Conservation (phyloP, 1,139 yeast genomes). For the Hyphopichia pseudoburtonii region DNA sequence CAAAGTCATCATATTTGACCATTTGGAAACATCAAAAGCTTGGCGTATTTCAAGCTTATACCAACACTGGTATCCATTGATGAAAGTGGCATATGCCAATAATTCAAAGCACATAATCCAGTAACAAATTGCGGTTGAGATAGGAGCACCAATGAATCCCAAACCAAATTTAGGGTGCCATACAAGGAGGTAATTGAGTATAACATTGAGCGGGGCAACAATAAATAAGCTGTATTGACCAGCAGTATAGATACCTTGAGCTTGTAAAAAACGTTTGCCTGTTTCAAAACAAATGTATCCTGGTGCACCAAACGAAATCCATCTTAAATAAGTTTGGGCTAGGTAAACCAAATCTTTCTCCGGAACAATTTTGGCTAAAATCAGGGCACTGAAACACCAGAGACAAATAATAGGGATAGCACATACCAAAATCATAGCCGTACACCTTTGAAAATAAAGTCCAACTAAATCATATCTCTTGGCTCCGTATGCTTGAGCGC, state of each 20-base stretch:
- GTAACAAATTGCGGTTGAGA: constrained; percentile 33
- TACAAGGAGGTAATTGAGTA: constrained; percentile 26
- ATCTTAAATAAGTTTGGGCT: constrained; percentile 30
- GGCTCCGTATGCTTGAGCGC: constrained; percentile 42
- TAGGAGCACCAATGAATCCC: constrained; percentile 42
- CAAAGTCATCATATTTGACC: constrained; percentile 30
- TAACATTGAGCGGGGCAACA: constrained; percentile 33
- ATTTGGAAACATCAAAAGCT: constrained; percentile 25
- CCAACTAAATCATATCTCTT: constrained; percentile 32
- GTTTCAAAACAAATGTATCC: constrained; percentile 39
- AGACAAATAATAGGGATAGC: constrained; percentile 21
- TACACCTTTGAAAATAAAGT: constrained; percentile 34
- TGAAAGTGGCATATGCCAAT: constrained; percentile 21
- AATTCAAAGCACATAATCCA: constrained; percentile 30
- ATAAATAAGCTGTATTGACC: constrained; percentile 36
- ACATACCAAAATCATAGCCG: constrained; percentile 18
- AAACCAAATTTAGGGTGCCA: constrained; percentile 26
- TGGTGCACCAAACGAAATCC: constrained; percentile 33
- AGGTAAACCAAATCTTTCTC: constrained; percentile 26
- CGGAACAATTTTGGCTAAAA: constrained; percentile 26
- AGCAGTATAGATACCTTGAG: constrained; percentile 40
- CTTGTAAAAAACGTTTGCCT: constrained; percentile 39
- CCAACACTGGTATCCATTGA: constrained; percentile 35
- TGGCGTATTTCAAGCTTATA: constrained; percentile 21
- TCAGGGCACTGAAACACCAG: constrained; percentile 37